A percentile compares a stretch with the other conserved stretches of the same genome.
These are phyloP conservation scores for Aspergillus pseudoterreus DNA, from an alignment of 2,329 filamentous ascomycete genomes.

Conservation along the genomic window DNA sequence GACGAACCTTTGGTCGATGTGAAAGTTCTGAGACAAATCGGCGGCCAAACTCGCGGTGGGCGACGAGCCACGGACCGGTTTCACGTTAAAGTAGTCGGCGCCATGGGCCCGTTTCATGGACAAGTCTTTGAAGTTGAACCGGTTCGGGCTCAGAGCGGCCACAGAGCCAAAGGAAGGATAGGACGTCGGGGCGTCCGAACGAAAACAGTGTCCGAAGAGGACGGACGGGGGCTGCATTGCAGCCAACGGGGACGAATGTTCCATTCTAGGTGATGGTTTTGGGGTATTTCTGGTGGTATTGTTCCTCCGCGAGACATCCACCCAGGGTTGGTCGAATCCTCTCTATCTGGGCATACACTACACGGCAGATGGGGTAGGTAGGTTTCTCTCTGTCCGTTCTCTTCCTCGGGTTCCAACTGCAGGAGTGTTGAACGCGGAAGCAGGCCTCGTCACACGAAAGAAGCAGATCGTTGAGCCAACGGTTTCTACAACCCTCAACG, in stretches of 20 bases:
- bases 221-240: conserved; percentile 76
- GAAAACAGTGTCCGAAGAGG: conserved; percentile 61
- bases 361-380: no score
- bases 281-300: neutral
- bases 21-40: conserved; percentile 94
- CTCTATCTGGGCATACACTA: no score
- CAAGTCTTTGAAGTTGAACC: conserved; percentile 72
- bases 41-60: conserved; percentile 87
- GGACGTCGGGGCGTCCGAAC: conserved; percentile 52
- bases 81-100: conserved; percentile 76
- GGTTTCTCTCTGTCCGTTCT: neutral
- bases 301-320: neutral
- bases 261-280: conserved; percentile 55
- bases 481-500: conserved; percentile 17
- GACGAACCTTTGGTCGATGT: conserved; percentile 85
- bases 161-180: conserved; percentile 51
- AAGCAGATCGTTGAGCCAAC: conserved; percentile 1
- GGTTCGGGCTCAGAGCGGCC: conserved; percentile 57
- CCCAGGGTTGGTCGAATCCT: no score
- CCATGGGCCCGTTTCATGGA: conserved; percentile 64
- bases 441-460: neutral
- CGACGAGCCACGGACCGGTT: conserved; percentile 76
- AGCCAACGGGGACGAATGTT: conserved; percentile 88
- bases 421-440: conserved; percentile 9
- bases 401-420: neutral